Evolutionary conservation across 2,329 filamentous ascomycete species (phyloP).

Genomic region (Ceratocystis albifundus): DNA sequence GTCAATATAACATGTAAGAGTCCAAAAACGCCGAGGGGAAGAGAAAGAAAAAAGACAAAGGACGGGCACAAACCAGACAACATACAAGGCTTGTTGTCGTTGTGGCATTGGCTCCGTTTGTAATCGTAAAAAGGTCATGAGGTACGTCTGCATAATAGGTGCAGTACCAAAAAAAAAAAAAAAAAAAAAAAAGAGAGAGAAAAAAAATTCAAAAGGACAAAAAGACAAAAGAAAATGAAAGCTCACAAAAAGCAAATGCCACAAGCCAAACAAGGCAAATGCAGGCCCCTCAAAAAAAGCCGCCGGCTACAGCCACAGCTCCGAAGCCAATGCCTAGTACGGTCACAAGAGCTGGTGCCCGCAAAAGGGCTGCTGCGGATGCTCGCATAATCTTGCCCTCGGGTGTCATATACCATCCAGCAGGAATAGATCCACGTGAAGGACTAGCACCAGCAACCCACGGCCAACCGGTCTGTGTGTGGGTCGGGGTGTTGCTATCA

Average conservation of each 20-base stretch:
- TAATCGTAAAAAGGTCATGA: neutral
- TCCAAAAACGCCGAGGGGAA: neutral
- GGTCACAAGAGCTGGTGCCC: constrained; percentile 25
- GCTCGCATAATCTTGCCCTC: constrained; percentile 69
- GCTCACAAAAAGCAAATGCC: no score
- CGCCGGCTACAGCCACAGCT: neutral
- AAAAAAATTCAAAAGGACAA: neutral
- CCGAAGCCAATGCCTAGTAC: constrained; percentile 24
- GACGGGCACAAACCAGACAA: neutral
- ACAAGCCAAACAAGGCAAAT: no score
- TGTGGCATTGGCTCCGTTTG: neutral
- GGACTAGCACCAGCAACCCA: constrained; percentile 50
- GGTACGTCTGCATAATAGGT: neutral
- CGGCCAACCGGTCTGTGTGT: constrained; percentile 53
- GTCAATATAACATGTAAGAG: neutral
- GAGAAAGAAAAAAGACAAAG: constrained; percentile 7
- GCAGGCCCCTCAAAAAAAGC: neutral
- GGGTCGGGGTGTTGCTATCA: constrained; percentile 41
- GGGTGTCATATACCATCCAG: constrained; percentile 68
- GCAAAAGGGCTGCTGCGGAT: constrained; percentile 39
- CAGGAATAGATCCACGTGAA: constrained; percentile 51
- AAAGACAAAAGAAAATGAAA: no score
- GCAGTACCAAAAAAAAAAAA: neutral
- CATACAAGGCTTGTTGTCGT: neutral
- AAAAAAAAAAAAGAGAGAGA: neutral